Evolutionary conservation across 73 alveolate genomes (phyloP).

Genomic region (Uronychia setigera): DNA sequence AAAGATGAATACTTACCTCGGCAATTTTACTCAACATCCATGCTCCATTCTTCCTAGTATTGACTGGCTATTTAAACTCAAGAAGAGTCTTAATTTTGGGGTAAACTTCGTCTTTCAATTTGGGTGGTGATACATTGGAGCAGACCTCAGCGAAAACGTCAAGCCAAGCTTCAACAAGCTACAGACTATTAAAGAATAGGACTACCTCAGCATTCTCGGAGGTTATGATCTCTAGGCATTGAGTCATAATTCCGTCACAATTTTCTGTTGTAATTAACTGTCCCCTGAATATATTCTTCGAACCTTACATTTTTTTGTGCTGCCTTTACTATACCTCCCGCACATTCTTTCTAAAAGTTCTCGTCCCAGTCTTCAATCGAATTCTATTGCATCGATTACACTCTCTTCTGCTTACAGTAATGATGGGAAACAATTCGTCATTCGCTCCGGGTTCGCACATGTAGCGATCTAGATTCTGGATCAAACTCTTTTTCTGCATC

Average conservation of each 20-base stretch:
- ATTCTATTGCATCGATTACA: background rate
- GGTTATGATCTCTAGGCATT: background rate
- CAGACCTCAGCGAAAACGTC: background rate
- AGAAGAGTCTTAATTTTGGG: background rate
- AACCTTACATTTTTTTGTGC: background rate
- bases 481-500: background rate
- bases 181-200: background rate
- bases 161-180: background rate
- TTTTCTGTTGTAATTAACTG: background rate
- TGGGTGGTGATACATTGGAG: background rate
- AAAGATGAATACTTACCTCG: background rate
- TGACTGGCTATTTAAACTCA: constrained; percentile 1
- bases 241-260: background rate
- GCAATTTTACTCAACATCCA: background rate
- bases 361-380: constrained; percentile 19
- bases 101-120: background rate
- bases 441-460: constrained; percentile 13
- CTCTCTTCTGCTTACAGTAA: background rate
- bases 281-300: background rate
- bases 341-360: background rate
- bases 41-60: background rate
- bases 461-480: constrained; percentile 2
- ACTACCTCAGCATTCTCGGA: background rate
- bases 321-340: constrained; percentile 8
- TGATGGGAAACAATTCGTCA: constrained; percentile 8